Evolutionary conservation across 768 basidiomycete species (phyloP).

Genomic region (Tulasnella sp.): DNA sequence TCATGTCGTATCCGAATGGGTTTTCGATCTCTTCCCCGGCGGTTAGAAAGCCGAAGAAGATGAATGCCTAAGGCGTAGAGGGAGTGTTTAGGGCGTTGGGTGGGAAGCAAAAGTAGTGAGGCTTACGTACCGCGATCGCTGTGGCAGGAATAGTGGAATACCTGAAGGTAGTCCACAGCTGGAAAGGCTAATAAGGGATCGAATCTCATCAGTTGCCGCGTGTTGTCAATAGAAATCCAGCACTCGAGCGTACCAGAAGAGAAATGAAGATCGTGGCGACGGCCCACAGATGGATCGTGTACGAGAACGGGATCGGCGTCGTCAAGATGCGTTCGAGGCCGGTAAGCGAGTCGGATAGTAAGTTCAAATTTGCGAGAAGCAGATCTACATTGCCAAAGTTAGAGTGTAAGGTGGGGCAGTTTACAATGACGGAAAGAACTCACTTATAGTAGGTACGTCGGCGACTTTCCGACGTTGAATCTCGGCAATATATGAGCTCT

Average conservation of each 20-base stretch:
- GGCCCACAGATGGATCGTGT: slow-evolving; percentile 56
- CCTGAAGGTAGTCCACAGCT: slow-evolving; percentile 40
- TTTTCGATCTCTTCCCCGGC: slow-evolving; percentile 13
- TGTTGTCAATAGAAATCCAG: slow-evolving; percentile 37
- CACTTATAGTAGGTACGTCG: slow-evolving; percentile 52
- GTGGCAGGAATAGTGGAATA: slow-evolving; percentile 59
- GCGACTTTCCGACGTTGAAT: slow-evolving; percentile 42
- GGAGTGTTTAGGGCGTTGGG: background rate
- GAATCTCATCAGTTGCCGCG: slow-evolving; percentile 24
- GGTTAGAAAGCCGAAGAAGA: slow-evolving; percentile 13
- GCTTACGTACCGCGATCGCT: slow-evolving; percentile 31
- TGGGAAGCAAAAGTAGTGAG: background rate
- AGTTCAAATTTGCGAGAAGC: slow-evolving; percentile 25
- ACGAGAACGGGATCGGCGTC: slow-evolving; percentile 69
- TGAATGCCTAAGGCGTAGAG: background rate
- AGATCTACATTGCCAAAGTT: background rate
- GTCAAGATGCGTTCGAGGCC: slow-evolving; percentile 63
- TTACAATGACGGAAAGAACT: slow-evolving; percentile 20
- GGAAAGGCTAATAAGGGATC: slow-evolving; percentile 41
- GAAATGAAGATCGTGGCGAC: slow-evolving; percentile 52
- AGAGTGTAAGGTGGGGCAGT: background rate
- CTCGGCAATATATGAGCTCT: slow-evolving; percentile 57
- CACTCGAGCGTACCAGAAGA: slow-evolving; percentile 44
- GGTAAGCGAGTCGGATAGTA: slow-evolving; percentile 47
- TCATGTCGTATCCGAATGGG: slow-evolving; percentile 6